Evolutionary conservation across 2,329 filamentous ascomycete species (phyloP), one percentile per base, ranked within the genome.

Genomic region (Westerdykella aurantiaca): DNA sequence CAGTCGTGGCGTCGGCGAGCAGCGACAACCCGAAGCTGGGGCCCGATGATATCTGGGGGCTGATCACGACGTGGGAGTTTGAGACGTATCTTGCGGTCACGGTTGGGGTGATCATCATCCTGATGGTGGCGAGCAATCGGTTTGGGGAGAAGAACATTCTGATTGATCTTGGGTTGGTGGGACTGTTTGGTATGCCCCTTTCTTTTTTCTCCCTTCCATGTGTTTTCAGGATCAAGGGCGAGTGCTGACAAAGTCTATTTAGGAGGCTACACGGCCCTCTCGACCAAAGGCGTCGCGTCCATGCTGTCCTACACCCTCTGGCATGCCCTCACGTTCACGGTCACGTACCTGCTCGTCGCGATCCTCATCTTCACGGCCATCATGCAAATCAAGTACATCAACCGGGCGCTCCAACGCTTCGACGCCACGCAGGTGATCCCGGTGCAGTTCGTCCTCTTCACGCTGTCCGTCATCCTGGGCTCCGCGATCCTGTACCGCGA

Each of bases 371-470:
- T 74, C 37, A 97, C 91, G 1, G 93, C 93, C 6, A 74, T 98
- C 47, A 89, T 97, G 85, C 93, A 98, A 70, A 91, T 98, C 56
- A 91, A 88, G 63, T 98, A 97, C 63, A 80, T 98, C 64, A 98
- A 97, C 71, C 86, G 81, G 41, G 83, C 85, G 1, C 74, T 98
- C 41, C 90, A 96, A 64, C 82, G 87, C 38, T 98, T 97, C 71
- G 88, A 96, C 67, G 95, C 93, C 6, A 98, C 93, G 0, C 89
- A 96, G 65, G 93, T 98, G 55, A 98, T 98, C 50, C 93, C 93
- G 0, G 93, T 93, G 12, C 93, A 98, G 61, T 98, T 98, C 57
- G 93, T 98, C 39, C 80, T 94, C 50, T 98, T 98, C 66, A 98
- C 93, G 0, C 76, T 98, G 6, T 95, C 87, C 5, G 93, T 97